Base-by-base conservation (phyloP, 2,329 filamentous ascomycete genomes). In the Ophiostoma novo-ulmi region DNA sequence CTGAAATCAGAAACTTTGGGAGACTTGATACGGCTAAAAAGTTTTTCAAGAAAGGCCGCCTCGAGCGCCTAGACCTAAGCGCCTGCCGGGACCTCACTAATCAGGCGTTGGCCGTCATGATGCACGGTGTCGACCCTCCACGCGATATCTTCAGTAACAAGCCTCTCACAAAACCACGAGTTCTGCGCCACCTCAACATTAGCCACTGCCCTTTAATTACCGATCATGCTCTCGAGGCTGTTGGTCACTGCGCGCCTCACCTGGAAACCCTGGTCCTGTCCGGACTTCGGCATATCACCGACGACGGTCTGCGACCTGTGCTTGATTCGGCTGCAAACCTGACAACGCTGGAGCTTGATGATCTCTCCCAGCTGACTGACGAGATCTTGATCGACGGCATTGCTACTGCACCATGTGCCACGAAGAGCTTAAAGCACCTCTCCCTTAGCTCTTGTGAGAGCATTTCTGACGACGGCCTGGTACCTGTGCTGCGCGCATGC, bases 361-460 rank as follows among this genome's bases (percentile, higher is more conserved):
- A 97, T 75, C 83, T 97, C 14, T 85, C 88, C 5, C 84, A 89
- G 38, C 81, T 98, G 17, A 94, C 91, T 22, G 96, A 98, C 77
- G 81, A 82, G 4, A 82, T 93, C 0, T 81, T 97, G 2, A 85
- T 85, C 0, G 85, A 93, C 70, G 87, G 91, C 73, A 83, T 99
- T 8, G 89, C 93, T 67, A 90, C 88, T 75, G 87, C 92, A 0
- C 90, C 92, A 0, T 97, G 92, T 77, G 90, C 90, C 0, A 20
- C 17, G 20, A 79, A 85, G 0, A 83, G 81, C 31, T 83, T 99
- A 7, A 85, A 91, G 74, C 93, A 97, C 77, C 85, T 98, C 6
- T 94, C 92, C 70, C 85, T 98, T 75, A 94, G 92, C 76, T 97
- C 93, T 78, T 99, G 95, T 78, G 94, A 97, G 78, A 88, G 87